Base-by-base conservation (phyloP, 1,139 yeast species). In the Geotrichum armillariae region DNA sequence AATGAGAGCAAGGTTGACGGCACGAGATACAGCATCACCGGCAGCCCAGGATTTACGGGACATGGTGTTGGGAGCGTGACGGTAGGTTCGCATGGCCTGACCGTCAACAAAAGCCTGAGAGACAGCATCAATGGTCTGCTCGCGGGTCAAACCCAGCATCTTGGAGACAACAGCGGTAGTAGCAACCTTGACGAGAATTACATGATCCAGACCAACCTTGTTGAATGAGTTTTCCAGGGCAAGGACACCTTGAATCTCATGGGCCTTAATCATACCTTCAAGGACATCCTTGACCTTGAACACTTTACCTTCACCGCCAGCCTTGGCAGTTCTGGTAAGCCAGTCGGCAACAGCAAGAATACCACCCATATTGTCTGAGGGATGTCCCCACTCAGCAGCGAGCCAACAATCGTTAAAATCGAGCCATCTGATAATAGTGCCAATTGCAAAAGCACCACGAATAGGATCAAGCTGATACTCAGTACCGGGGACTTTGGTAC, bases 331-430 rank as follows among this genome's bases (percentile, higher is more conserved):
- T 55, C 83, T 71, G 44, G 80, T 75, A 56, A 76, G 69, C 70
- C 78, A 74, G 61, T 79, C 83, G 20, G 83, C 78, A 32, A 79
- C 80, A 1, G 83, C 80, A 22, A 79, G 64, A 52, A 79, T 78
- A 45, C 81, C 81, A 45, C 83, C 83, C 53, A 79, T 58, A 62
- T 79, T 79, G 61, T 79, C 84, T 18, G 81, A 76, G 23, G 83
- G 83, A 62, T 79, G 83, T 5, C 84, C 84, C 83, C 84, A 79
- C 62, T 79, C 84, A 27, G 82, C 82, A 47, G 84, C 84, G 39
- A 79, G 65, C 83, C 83, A 79, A 64, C 83, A 78, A 63, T 79
- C 83, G 56, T 79, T 79, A 67, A 73, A 79, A 56, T 79, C 84
- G 53, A 79, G 66, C 83, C 83, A 79, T 54, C 84, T 70, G 57